Conservation (phyloP, 2,329 filamentous ascomycete genomes). For the Diaporthe australafricana region DNA sequence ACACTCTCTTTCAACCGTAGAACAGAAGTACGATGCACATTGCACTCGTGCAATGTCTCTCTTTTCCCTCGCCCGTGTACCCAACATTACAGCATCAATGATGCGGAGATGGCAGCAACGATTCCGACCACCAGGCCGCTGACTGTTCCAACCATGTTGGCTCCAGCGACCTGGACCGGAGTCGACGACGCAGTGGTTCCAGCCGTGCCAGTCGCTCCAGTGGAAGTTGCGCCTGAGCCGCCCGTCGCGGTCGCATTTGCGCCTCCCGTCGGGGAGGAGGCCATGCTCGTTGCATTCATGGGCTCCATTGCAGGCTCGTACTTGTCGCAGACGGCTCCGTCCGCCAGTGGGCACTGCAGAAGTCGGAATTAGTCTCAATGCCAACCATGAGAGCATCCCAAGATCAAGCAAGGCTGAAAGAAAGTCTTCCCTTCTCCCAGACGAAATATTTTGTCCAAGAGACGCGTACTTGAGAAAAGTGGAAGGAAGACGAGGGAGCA, state of each 20-base stretch:
- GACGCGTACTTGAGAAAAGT: neutral
- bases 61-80: no score
- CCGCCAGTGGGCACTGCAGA: conserved; percentile 56
- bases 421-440: no score
- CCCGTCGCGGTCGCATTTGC: conserved; percentile 1
- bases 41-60: no score
- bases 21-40: neutral
- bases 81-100: neutral
- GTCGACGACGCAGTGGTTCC: neutral
- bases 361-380: neutral
- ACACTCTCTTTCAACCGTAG: no score
- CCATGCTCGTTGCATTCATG: neutral
- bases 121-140: neutral
- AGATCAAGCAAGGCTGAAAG: neutral
- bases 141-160: neutral
- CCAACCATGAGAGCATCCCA: neutral
- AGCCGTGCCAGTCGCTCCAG: neutral
- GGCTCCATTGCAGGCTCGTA: conserved; percentile 51
- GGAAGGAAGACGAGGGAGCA: no score
- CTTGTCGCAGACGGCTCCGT: conserved; percentile 57
- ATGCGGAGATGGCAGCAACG: neutral
- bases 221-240: neutral
- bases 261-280: neutral
- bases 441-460: neutral
- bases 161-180: neutral